Base-by-base conservation (phyloP, 2,329 filamentous ascomycete genomes). In the Aspergillus versicolor region DNA sequence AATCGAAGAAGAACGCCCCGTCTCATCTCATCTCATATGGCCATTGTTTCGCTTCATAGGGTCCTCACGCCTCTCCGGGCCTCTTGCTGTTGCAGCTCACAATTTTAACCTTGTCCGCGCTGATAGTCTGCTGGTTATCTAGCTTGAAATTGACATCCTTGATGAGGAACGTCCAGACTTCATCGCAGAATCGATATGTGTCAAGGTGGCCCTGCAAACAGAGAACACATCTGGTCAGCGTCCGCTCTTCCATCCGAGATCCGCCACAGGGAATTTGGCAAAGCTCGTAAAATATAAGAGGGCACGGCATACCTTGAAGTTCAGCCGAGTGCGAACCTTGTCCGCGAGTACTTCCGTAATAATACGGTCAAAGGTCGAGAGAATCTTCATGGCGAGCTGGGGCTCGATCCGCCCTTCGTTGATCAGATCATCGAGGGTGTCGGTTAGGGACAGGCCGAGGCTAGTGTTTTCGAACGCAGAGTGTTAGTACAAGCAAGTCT, bases 101-200 rank as follows among this genome's bases (percentile, higher is more conserved):
- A 66, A 99, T 99, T 86, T 97, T 97, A 76, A 99, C 90, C 74
- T 92, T 93, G 72, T 97, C 93, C 19, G 92, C 92, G 38, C 84
- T 79, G 13, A 97, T 86, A 1, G 85, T 84, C 60, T 87, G 84
- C 56, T 84, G 85, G 65, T 89, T 91, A 67, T 97, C 93, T 79
- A 97, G 88, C 79, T 99, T 99, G 81, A 99, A 97, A n/a, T 88
- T 92, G 55, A 97, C 92, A 65, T 97, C 94, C 78, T 97, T 97
- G 77, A 99, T 96, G 57, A 99, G 84, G 75, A 99, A 99, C 1
- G 94, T 99, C 94, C 94, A 99, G 58, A 99, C 94, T 79, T 99
- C 94, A 77, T 99, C 94, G 80, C 94, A 99, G 83, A 99, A 99
- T 66, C 94, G 89, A 81, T 99, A 99, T 15, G 94, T 97, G 74